A percentile compares a stretch with the other conserved stretches of the same genome.
These are phyloP conservation scores for Coprinopsis strossmayeri DNA, from an alignment of 768 basidiomycete genomes.

Conservation along the genomic window DNA sequence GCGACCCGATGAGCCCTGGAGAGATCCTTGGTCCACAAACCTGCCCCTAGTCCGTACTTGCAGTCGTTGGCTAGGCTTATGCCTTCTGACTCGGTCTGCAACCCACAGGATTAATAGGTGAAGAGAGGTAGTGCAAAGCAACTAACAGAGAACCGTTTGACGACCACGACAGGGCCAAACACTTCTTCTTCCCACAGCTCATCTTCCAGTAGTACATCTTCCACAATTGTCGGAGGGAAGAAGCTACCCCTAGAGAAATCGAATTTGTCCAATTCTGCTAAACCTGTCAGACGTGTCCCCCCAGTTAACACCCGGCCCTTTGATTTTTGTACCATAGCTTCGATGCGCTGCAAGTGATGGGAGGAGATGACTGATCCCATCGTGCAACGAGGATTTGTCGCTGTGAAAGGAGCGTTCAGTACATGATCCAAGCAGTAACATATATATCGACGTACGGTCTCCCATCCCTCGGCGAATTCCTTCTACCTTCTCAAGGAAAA, in stretches of 20 bases:
- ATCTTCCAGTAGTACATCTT: slow-evolving; percentile 47
- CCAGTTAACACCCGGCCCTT: slow-evolving; percentile 51
- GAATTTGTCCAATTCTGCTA: slow-evolving; percentile 60
- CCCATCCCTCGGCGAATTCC: slow-evolving; percentile 69
- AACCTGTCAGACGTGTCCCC: slow-evolving; percentile 57
- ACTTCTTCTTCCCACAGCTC: slow-evolving; percentile 79
- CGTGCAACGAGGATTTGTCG: slow-evolving; percentile 57
- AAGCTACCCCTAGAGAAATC: slow-evolving; percentile 70
- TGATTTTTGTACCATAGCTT: slow-evolving; percentile 42
- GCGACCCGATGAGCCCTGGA: slow-evolving; percentile 74
- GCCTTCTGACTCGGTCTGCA: slow-evolving; percentile 58
- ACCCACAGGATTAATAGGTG: not conserved
- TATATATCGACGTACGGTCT: slow-evolving; percentile 58
- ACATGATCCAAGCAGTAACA: slow-evolving; percentile 19
- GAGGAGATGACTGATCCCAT: slow-evolving; percentile 80
- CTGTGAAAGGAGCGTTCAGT: slow-evolving; percentile 28
- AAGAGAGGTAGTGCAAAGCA: not conserved
- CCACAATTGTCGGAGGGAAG: slow-evolving; percentile 75
- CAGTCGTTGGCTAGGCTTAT: slow-evolving; percentile 64
- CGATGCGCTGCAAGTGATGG: slow-evolving; percentile 58
- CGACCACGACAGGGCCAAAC: slow-evolving; percentile 80
- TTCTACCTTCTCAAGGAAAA: slow-evolving; percentile 55
- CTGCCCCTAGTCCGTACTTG: slow-evolving; percentile 77
- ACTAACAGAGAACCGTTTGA: slow-evolving; percentile 36
- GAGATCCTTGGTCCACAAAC: slow-evolving; percentile 73